Evolutionary conservation across 345 rosid genomes (phyloP).

Genomic region (Erysimum cheiranthoides): DNA sequence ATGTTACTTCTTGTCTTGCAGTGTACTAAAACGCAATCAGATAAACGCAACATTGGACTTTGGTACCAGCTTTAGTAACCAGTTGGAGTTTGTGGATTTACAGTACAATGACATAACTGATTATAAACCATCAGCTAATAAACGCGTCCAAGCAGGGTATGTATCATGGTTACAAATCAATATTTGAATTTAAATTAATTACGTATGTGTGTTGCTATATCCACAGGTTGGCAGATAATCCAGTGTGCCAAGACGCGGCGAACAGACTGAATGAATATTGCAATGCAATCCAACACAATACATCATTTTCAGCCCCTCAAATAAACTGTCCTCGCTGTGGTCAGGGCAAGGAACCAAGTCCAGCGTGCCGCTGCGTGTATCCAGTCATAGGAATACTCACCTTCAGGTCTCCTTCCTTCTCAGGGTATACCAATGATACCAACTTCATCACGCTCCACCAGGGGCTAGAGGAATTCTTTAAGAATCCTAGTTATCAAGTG

Average conservation of each 20-base stretch:
- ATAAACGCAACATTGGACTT: neutral
- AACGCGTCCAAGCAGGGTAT: neutral
- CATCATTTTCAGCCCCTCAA: neutral
- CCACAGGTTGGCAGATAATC: neutral
- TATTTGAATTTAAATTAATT: neutral
- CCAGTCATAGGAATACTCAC: neutral
- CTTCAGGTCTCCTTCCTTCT: conserved; percentile 13
- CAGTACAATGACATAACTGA: conserved; percentile 4
- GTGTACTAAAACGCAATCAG: neutral
- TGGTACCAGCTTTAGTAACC: too few relatives aligned
- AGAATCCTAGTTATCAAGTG: neutral
- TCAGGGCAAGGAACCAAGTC: neutral
- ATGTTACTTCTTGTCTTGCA: neutral
- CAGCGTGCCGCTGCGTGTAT: neutral
- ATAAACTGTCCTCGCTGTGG: neutral
- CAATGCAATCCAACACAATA: neutral
- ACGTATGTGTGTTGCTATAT: neutral
- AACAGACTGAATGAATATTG: neutral
- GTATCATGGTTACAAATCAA: neutral
- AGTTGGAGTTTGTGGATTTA: conserved; percentile 3
- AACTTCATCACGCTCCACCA: neutral
- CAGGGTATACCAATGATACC: neutral
- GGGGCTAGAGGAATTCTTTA: neutral
- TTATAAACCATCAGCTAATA: neutral
- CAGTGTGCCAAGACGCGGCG: neutral